These are phyloP conservation scores for Deinandra increscens DNA, from an alignment of 129 eudicot genomes.

Conservation along the genomic window DNA sequence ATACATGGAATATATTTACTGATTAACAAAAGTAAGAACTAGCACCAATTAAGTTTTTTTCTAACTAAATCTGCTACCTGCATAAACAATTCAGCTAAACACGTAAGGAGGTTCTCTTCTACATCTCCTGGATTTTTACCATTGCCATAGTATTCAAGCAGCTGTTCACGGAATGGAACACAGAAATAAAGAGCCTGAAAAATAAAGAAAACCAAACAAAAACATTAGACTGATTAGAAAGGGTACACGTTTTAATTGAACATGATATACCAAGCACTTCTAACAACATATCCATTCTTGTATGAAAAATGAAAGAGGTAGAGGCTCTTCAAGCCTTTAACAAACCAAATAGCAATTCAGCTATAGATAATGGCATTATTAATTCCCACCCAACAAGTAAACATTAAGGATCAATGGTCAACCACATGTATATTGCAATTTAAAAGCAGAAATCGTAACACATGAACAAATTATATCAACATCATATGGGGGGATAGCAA, in stretches of 20 bases:
- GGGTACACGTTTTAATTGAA: background rate
- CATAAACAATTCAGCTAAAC: constrained; percentile 78
- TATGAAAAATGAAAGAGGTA: background rate
- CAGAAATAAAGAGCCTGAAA: constrained; percentile 83
- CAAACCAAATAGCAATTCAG: constrained; percentile 7
- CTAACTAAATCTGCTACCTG: constrained; percentile 44
- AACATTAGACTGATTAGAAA: constrained; percentile 11
- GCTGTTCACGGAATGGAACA: constrained; percentile 81
- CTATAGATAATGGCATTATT: background rate
- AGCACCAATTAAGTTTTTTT: constrained; percentile 8
- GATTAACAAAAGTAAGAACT: background rate
- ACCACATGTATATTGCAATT: background rate
- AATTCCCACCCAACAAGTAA: constrained; percentile 8
- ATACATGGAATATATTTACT: background rate
- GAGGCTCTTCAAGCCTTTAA: background rate
- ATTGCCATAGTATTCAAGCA: constrained; percentile 67
- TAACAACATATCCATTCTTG: background rate
- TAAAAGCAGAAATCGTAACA: background rate
- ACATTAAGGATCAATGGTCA: background rate
- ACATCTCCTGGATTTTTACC: constrained; percentile 63
- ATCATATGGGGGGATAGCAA: background rate
- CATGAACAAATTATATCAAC: background rate
- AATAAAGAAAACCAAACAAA: constrained; percentile 9
- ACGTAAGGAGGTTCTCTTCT: constrained; percentile 58
- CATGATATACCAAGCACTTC: background rate